These are phyloP conservation scores for Medicago lupulina DNA, from an alignment of 306 rosid species.

Conservation along the genomic window DNA sequence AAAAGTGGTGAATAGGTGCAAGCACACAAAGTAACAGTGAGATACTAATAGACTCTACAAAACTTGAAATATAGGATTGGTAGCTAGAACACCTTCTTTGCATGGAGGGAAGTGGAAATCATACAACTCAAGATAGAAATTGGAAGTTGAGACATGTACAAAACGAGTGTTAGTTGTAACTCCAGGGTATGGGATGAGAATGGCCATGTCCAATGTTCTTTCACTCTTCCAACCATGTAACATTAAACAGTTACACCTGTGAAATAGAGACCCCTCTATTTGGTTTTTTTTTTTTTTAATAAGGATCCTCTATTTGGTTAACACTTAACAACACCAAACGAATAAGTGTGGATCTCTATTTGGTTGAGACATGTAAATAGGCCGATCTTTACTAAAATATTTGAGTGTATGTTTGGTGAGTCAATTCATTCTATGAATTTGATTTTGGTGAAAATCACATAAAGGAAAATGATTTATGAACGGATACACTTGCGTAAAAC, in stretches of 20 bases:
- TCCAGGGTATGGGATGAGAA: background rate
- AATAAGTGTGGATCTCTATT: no score
- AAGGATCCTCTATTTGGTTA: no score
- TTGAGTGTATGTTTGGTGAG: no score
- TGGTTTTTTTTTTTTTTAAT: no score
- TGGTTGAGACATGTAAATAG: no score
- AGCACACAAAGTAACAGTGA: background rate
- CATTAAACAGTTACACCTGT: background rate
- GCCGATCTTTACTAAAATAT: no score
- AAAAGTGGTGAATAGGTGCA: slow-evolving; percentile 1
- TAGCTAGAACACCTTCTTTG: background rate
- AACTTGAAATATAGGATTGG: background rate
- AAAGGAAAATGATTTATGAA: no score
- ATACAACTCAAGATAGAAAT: background rate
- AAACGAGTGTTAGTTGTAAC: background rate
- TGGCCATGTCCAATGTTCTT: background rate
- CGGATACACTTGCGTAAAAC: no score
- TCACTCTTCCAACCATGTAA: background rate
- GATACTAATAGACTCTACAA: background rate
- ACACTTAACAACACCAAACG: no score
- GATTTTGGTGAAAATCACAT: no score
- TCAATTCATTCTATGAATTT: no score
- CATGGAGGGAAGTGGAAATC: background rate
- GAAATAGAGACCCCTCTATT: background rate
- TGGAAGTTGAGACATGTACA: background rate